Conservation (phyloP, 805 yeast genomes). For the Komagataella phaffii region DNA sequence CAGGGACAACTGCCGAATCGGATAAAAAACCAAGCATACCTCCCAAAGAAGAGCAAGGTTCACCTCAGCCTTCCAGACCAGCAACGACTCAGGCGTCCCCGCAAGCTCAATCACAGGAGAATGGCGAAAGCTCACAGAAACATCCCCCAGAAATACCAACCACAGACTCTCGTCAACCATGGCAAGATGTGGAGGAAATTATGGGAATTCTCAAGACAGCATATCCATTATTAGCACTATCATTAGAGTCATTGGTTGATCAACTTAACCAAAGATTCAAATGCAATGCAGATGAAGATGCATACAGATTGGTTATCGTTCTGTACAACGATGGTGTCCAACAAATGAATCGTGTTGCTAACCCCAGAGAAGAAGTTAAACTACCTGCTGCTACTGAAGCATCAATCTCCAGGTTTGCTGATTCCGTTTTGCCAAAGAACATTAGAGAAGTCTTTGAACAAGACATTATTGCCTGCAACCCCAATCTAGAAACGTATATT, state of each 20-base stretch:
- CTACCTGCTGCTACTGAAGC: conserved; percentile 88
- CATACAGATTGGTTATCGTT: conserved; percentile 87
- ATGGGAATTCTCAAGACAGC: conserved; percentile 95
- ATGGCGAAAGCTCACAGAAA: not conserved
- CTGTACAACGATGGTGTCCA: conserved; percentile 88
- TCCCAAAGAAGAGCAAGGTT: conserved; percentile 7
- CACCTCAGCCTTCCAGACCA: not conserved
- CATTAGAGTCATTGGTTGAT: conserved; percentile 89
- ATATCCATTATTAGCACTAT: conserved; percentile 82
- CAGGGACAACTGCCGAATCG: conserved; percentile 1
- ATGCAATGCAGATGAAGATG: conserved; percentile 90
- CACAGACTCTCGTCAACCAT: conserved; percentile 51
- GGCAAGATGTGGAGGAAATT: conserved; percentile 87
- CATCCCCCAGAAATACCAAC: conserved; percentile 5
- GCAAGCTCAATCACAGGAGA: conserved; percentile 3
- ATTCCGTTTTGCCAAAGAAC: conserved; percentile 80
- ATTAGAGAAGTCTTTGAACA: conserved; percentile 82
- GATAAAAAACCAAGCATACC: conserved; percentile 1
- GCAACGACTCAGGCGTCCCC: conserved; percentile 3
- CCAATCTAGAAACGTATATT: conserved; percentile 80
- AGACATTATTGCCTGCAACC: conserved; percentile 79
- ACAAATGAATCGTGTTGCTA: conserved; percentile 72
- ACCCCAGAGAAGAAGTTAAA: conserved; percentile 78
- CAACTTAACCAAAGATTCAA: conserved; percentile 91
- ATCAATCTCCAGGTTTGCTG: conserved; percentile 80